Percentiles rank a stretch among this genome's conserved stretches.
These are phyloP conservation scores for Haplosporangium gracile DNA, from an alignment of 192 early-diverging fungal genomes.

Conservation along the genomic window DNA sequence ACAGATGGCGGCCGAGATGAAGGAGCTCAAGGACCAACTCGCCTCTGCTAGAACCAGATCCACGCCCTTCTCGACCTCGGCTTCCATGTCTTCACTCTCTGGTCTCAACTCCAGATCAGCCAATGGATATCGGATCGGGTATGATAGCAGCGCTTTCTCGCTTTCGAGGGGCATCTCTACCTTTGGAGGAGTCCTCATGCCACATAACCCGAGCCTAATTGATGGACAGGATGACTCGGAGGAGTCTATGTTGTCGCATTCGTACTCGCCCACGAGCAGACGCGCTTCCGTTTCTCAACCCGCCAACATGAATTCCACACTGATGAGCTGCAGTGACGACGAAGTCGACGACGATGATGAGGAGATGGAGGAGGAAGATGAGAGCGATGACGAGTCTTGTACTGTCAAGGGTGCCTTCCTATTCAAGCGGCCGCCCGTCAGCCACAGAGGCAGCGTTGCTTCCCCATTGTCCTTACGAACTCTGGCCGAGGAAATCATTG, in stretches of 20 bases:
- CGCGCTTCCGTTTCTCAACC: not conserved
- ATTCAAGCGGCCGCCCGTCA: not conserved
- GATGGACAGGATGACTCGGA: slow-evolving; percentile 42
- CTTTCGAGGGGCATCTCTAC: slow-evolving; percentile 38
- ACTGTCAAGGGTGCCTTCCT: not conserved
- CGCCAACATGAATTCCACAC: not conserved
- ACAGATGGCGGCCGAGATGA: slow-evolving; percentile 22
- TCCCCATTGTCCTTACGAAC: slow-evolving; percentile 14
- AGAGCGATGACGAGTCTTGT: slow-evolving; percentile 21
- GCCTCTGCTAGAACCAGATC: not conserved
- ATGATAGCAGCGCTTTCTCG: slow-evolving; percentile 30
- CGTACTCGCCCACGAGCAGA: slow-evolving; percentile 19
- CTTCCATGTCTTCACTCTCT: not conserved
- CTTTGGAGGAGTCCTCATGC: slow-evolving; percentile 19
- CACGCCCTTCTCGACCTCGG: not conserved
- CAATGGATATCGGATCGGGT: slow-evolving; percentile 18
- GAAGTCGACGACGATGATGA: slow-evolving; percentile 41
- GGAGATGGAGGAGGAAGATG: slow-evolving; percentile 38
- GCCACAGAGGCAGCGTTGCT: slow-evolving; percentile 2
- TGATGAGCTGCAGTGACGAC: slow-evolving; percentile 23
- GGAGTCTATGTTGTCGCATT: slow-evolving; percentile 22
- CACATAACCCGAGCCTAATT: slow-evolving; percentile 19
- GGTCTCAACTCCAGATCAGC: not conserved
- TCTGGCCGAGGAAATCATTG: slow-evolving; percentile 19
- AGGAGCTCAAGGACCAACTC: slow-evolving; percentile 28